Base-by-base conservation (phyloP, 1,139 yeast species). In the Pichia sp. region DNA sequence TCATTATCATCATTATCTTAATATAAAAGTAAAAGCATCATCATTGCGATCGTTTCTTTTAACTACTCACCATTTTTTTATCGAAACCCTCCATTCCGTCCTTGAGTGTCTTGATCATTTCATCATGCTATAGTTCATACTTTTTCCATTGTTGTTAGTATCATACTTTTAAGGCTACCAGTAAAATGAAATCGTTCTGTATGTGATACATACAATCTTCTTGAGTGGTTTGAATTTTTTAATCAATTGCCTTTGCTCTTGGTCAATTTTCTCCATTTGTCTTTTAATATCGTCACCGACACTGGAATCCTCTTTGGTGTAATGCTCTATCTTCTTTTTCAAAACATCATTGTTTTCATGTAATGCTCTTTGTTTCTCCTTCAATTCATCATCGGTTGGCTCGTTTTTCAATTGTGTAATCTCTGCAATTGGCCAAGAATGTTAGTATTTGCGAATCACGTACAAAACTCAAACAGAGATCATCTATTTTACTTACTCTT, bases 81-180 rank as follows among this genome's bases (percentile, higher is more conserved):
- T 55, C 36, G 33, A 48, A 51, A 16, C 51, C 50, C 10, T 53
- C 55, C 7, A 56, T 31, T 7, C 51, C 47, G 7, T 56, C 58
- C 47, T 46, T 54, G 2, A 56, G 36, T 6, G 46, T 40, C 4
- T 52, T 48, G 8, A 54, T 10, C 6, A 56, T 31, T 16, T 49
- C 49, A 14, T 24, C 29, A 17, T 56, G 49, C 57, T 55, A 36
- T 33, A 42, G 14, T 8, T 14, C 6, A 1, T n/a, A 10, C 5
- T 10, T 10, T 8, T 16, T 40, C 17, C 17, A 9, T 40, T 40
- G 8, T 16, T 44, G 55, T 53, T 53, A 53, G 53, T 53, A 45
- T 16, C 24, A 24, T 10, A 10, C 24, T 14, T 16, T 7, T 3
- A 16, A 27, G 24, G 24, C 24, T 20, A 20, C 24, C 3, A 20